Base-by-base conservation (phyloP, 73 alveolate species). In the Paramecium bursaria region DNA sequence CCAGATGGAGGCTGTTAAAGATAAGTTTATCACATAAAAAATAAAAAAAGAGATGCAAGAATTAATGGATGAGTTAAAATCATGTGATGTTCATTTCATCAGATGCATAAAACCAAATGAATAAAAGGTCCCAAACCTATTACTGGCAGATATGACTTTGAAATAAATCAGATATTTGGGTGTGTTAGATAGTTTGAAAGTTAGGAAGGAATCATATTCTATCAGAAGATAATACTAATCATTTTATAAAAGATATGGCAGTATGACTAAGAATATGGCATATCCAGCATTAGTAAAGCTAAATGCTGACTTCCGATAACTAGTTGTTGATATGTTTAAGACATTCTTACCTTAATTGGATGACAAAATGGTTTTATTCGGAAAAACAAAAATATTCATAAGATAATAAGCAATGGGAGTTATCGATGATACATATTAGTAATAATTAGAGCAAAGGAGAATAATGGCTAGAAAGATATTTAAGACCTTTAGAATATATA, bases 81-180 rank as follows among this genome's bases (percentile, higher is more conserved):
- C 85, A 44, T 93, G 99, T 67, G 95, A 95, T 57, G 96, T 93
- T 51, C 98, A 95, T 50, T 96, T 95, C 74, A 91, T 96, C n/a
- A 87, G 98, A 76, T 96, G 99, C 52, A 86, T 96, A 15, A 96
- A 96, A 77, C 99, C 99, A 9, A 95, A 95, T 85, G 98, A 95
- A 73, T 90, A 73, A 48, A 96, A 96, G 86, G 52, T 74, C 22
- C 86, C 93, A 1, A 73, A 90, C 27, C 3, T 23, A 9, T 86
- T 93, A 74, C 67, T 9, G 0, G 77, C 90, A 57, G 92, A 93
- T 2, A 90, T 93, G 95, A 86, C 98, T 74, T 88, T 96, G n/a
- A 90, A 91, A 44, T 92, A 96, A 88, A 95, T 96, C 46, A 91
- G 97, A 27, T 96, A 96, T 88, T 92, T 96, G 97, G 99, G 99